Evolutionary conservation across 805 yeast genomes (phyloP), one percentile per base, ranked within the genome.

Genomic region (Suhomyces vadensis): DNA sequence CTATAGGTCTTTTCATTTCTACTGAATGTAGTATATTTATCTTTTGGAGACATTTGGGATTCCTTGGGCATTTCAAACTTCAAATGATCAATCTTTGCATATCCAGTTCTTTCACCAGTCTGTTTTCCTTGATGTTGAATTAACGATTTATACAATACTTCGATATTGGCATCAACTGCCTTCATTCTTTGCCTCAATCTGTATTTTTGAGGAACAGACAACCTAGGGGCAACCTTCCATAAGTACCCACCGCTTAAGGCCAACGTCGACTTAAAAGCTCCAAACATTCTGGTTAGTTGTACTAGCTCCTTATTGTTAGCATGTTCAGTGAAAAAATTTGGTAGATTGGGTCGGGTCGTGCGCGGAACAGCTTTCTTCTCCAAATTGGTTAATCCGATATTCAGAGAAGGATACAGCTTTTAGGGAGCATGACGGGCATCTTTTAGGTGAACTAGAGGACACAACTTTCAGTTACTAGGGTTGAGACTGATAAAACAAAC

Each of bases 21-120:
- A 67, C 81, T 82, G 69, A 87, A 92, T 1, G 89, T 84, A 37
- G 95, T 83, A 68, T 94, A 94, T 66, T 92, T 92, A 68, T 94
- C 95, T 51, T 67, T 73, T 6, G 96, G 74, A 1, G 66, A 58
- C 97, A 92, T 91, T 48, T 90, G 89, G 25, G 64, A 53, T 58
- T 90, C 96, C 57, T 81, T 85, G 31, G 97, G 97, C 58, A 85
- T 76, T 7, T 51, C 54, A 44, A 59, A 62, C 41, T 61, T 61
- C 48, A 69, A 61, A 47, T 65, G 48, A 48, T 71, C 74, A 44
- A 72, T 58, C 44, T 63, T 68, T 46, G 53, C 57, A 57, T 50
- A 63, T n/a, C 67, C 68, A 23, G 78, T 61, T 3, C 63, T 52
- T 13, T 69, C 63, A 37, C 67, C 68, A 37, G 57, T 61, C 14